phyloP scores from a whole-genome alignment of 805 yeast genomes.

The Candida alai region DNA sequence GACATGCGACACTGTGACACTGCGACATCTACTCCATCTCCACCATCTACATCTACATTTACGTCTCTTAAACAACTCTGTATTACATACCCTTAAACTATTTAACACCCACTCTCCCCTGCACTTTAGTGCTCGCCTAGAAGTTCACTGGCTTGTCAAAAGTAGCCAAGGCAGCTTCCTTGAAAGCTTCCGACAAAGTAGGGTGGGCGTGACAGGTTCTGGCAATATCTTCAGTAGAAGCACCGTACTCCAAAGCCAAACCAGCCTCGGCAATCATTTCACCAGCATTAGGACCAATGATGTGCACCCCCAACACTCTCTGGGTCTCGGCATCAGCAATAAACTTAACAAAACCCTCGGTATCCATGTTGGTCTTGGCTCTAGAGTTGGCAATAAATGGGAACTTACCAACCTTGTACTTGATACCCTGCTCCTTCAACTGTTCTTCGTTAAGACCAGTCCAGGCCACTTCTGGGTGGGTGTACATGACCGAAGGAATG shows the following conservation, averaged over 20 bases:
- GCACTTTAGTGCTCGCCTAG: too few species aligned
- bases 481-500: conserved; percentile 98
- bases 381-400: conserved; percentile 99
- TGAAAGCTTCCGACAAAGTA: conserved; percentile 94
- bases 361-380: conserved; percentile 96
- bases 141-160: conserved; percentile 89
- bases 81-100: too few species aligned
- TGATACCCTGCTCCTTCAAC: conserved; percentile 86
- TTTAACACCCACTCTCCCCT: background rate
- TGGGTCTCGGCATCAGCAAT: conserved; percentile 96
- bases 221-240: conserved; percentile 95
- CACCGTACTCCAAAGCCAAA: conserved; percentile 97
- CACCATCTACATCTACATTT: too few species aligned
- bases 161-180: conserved; percentile 94
- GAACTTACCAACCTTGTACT: conserved; percentile 94
- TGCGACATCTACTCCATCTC: too few species aligned
- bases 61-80: too few species aligned
- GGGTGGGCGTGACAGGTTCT: conserved; percentile 99
- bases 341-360: conserved; percentile 96
- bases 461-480: conserved; percentile 99
- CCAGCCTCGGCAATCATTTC: conserved; percentile 99
- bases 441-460: conserved; percentile 96
- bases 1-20: too few species aligned
- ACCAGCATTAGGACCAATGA: conserved; percentile 98
- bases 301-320: conserved; percentile 93